These are phyloP conservation scores for Tetrapisispora fleetii DNA, from an alignment of 805 yeast species.

Conservation along the genomic window DNA sequence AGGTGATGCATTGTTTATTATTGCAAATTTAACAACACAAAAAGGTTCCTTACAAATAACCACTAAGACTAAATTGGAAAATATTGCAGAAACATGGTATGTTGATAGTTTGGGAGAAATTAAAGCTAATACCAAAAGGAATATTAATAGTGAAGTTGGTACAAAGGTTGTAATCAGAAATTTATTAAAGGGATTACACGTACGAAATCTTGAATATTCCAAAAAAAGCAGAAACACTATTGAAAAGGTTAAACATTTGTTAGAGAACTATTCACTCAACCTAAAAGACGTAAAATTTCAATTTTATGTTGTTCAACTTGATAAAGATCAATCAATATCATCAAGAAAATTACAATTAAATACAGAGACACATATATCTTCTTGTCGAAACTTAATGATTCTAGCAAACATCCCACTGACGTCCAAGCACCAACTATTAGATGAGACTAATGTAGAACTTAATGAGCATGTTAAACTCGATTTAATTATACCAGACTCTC, in stretches of 20 bases:
- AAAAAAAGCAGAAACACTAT: slow-evolving; percentile 20
- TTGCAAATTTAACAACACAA: slow-evolving; percentile 23
- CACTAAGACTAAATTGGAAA: slow-evolving; percentile 26
- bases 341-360: slow-evolving; percentile 11
- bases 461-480: slow-evolving; percentile 8
- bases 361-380: background rate
- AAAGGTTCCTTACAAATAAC: slow-evolving; percentile 25
- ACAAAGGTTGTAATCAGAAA: slow-evolving; percentile 29
- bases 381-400: slow-evolving; percentile 4
- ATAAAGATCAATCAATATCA: slow-evolving; percentile 11
- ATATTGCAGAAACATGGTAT: slow-evolving; percentile 30
- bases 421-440: slow-evolving; percentile 7
- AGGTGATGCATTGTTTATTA: slow-evolving; percentile 39
- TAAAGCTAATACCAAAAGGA: slow-evolving; percentile 8
- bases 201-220: slow-evolving; percentile 26
- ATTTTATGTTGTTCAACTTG: slow-evolving; percentile 13
- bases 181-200: slow-evolving; percentile 28
- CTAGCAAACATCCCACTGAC: slow-evolving; percentile 8
- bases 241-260: slow-evolving; percentile 17
- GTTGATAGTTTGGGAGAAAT: slow-evolving; percentile 25
- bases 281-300: slow-evolving; percentile 27
- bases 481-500: slow-evolving; percentile 29
- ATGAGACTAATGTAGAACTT: slow-evolving; percentile 5
- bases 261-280: slow-evolving; percentile 28
- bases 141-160: slow-evolving; percentile 27